Evolutionary conservation across 768 basidiomycete genomes (phyloP), one percentile per base, ranked within the genome.

Genomic region (Stropharia rugosoannulata): DNA sequence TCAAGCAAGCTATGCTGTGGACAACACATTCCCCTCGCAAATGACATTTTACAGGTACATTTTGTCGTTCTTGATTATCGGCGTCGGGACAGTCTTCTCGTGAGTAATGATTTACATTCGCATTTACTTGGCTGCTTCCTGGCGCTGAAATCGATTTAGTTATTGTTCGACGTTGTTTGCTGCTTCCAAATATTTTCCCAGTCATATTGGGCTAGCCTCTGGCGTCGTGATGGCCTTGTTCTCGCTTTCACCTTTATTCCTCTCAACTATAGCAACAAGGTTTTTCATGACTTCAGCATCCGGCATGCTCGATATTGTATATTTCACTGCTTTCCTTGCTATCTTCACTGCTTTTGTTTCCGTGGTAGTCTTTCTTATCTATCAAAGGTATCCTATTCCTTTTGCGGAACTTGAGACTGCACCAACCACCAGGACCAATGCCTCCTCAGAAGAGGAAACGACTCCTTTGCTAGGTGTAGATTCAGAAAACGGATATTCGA

Each of bases 161-260:
- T 90, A 85, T 61, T 91, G 93, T 62, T 87, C 89, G 0, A 80
- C 83, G 6, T 68, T 93, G 12, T 92, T 93, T 67, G 79, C 88
- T 9, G 89, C 90, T 0, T 86, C 89, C 3, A 85, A 83, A 69
- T 76, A 73, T 41, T 92, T 92, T 58, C 85, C 88, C 6, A 65
- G 73, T 4, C 81, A 86, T 59, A 80, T 82, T 43, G 89, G 89
- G 16, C 68, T 85, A 22, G 83, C 88, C 10, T 78, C 87, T 1
- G 91, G 89, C 4, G 70, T 75, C 9, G 86, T 79, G 64, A 84
- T 85, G 77, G 82, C 89, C 2, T 70, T 91, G 19, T 92, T 91
- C 63, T 89, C 91, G n/a, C 77, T 92, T 35, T 93, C 91, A 0
- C 91, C 91, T 0, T 73, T 92, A 18, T 82, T 89, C 60, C 77